Conservation (phyloP, 371 early-diverging fungal species). For the Mucor plumbeus region DNA sequence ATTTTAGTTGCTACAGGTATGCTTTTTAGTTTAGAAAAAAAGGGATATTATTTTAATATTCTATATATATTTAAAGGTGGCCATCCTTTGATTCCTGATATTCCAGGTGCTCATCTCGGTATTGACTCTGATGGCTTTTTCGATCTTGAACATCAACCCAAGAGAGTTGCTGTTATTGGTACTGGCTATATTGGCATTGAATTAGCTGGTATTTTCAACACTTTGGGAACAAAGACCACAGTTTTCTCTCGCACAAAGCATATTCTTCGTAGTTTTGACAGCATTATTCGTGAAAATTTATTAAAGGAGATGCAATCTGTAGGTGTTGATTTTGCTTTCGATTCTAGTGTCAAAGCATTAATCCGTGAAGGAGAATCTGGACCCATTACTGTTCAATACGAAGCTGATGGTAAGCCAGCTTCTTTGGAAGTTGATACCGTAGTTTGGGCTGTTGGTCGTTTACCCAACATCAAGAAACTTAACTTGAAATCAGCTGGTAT, state of each 20-base stretch:
- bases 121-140: constrained; percentile 97
- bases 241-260: constrained; percentile 86
- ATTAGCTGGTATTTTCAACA: constrained; percentile 93
- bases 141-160: constrained; percentile 89
- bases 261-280: constrained; percentile 93
- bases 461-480: constrained; percentile 73
- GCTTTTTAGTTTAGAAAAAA: not conserved
- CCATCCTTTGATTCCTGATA: constrained; percentile 71
- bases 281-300: constrained; percentile 82
- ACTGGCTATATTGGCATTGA: constrained; percentile 96
- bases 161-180: constrained; percentile 89
- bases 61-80: constrained; percentile 73
- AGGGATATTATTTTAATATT: not conserved
- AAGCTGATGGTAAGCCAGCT: constrained; percentile 38
- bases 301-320: constrained; percentile 75
- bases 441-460: constrained; percentile 91
- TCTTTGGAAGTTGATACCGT: constrained; percentile 70
- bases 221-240: constrained; percentile 87
- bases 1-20: constrained; percentile 90
- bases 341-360: constrained; percentile 61
- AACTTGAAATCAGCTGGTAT: constrained; percentile 74
- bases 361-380: constrained; percentile 40
- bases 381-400: constrained; percentile 54
- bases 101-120: constrained; percentile 88
- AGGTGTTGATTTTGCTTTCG: constrained; percentile 78